Evolutionary conservation across 148 eudicot genomes (phyloP).

Genomic region (Cornus controversa): DNA sequence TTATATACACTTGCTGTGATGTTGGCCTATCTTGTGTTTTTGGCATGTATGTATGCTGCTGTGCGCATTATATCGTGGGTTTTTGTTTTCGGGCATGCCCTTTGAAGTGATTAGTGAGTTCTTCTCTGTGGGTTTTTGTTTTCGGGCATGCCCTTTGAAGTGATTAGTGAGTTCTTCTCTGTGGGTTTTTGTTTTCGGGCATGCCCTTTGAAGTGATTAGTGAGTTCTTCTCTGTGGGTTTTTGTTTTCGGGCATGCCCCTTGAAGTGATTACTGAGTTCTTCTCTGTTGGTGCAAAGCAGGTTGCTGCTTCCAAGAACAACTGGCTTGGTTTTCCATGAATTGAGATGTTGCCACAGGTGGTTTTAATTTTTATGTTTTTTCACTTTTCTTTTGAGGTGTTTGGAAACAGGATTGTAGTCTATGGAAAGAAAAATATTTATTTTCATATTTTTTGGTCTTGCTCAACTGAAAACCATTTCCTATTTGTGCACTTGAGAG

Average conservation of each 20-base stretch:
- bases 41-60: constrained; percentile 37
- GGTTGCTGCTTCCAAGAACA: constrained; percentile 10
- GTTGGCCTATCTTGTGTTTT: constrained; percentile 34
- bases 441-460: too few relatives aligned
- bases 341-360: background rate
- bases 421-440: background rate
- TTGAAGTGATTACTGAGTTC: too few relatives aligned
- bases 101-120: constrained; percentile 31
- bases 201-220: too few relatives aligned
- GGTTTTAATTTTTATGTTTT: background rate
- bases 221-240: too few relatives aligned
- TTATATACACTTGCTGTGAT: constrained; percentile 29
- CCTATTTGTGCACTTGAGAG: background rate
- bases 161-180: too few relatives aligned
- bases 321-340: background rate
- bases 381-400: background rate
- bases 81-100: constrained; percentile 43
- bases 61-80: constrained; percentile 30
- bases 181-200: too few relatives aligned
- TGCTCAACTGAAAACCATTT: too few relatives aligned
- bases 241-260: too few relatives aligned
- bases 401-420: background rate
- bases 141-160: too few relatives aligned
- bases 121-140: too few relatives aligned
- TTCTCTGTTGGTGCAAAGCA: constrained; percentile 27